Evolutionary conservation across 495 filamentous ascomycete genomes (phyloP).

Genomic region (Penicillium goetzii): DNA sequence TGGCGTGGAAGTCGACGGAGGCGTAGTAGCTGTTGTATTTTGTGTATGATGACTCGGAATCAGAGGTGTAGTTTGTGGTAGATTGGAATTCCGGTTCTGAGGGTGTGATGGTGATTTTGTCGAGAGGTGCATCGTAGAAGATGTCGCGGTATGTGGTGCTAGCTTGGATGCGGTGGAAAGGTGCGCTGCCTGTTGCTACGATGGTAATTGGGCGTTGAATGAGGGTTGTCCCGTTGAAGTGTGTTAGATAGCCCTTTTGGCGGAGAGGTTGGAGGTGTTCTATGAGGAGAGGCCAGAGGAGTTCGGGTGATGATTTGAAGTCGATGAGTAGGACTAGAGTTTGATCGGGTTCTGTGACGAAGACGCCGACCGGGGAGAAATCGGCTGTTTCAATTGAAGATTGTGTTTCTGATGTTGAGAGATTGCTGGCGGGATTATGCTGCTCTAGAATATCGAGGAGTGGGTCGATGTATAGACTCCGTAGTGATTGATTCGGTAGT

Average conservation of each 20-base stretch:
- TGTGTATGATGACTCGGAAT: constrained; percentile 23
- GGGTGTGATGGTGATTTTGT: constrained; percentile 35
- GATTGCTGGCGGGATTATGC: constrained; percentile 3
- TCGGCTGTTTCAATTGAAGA: neutral
- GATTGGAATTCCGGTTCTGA: neutral
- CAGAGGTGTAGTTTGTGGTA: neutral
- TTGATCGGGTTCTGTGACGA: constrained; percentile 46
- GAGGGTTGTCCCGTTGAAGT: constrained; percentile 51
- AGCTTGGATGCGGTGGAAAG: constrained; percentile 42
- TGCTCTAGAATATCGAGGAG: constrained; percentile 46
- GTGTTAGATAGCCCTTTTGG: constrained; percentile 59
- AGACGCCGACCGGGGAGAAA: constrained; percentile 54
- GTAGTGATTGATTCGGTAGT: constrained; percentile 39
- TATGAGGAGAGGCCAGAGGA: constrained; percentile 52
- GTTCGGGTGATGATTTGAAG: constrained; percentile 37
- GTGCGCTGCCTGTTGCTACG: constrained; percentile 68
- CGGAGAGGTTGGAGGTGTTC: constrained; percentile 60
- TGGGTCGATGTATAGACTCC: constrained; percentile 66
- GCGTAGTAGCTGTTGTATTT: constrained; percentile 46
- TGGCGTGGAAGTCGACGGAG: constrained; percentile 44
- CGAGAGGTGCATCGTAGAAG: constrained; percentile 72
- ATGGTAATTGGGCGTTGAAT: constrained; percentile 65
- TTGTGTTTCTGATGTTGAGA: neutral
- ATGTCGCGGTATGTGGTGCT: constrained; percentile 60
- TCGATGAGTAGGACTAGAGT: constrained; percentile 40